Percentiles rank a stretch among this genome's conserved stretches.
phyloP scores from a whole-genome alignment of 495 filamentous ascomycete species.

The Chlorociboria aeruginascens region DNA sequence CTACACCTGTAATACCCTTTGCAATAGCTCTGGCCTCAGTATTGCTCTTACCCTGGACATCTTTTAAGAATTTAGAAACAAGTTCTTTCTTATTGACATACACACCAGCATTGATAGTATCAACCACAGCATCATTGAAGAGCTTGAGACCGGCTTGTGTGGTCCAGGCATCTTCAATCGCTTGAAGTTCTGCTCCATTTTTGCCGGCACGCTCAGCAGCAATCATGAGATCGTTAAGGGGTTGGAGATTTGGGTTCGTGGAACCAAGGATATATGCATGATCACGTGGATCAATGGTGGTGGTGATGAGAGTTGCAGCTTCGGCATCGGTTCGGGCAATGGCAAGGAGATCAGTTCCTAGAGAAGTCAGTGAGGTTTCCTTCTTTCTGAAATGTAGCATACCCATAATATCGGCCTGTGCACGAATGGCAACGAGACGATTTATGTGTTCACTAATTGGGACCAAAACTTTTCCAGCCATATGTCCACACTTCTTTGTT shows the following conservation, averaged over 20 bases:
- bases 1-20: conserved; percentile 64
- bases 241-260: conserved; percentile 75
- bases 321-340: conserved; percentile 95
- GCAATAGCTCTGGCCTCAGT: conserved; percentile 73
- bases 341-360: conserved; percentile 71
- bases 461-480: conserved; percentile 97
- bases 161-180: conserved; percentile 84
- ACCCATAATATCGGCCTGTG: conserved; percentile 98
- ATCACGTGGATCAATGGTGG: conserved; percentile 88
- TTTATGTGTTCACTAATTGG: conserved; percentile 98
- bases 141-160: conserved; percentile 76
- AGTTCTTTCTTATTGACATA: conserved; percentile 57
- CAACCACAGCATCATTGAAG: conserved; percentile 80
- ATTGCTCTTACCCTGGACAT: conserved; percentile 72
- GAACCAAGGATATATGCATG: conserved; percentile 84
- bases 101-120: conserved; percentile 54
- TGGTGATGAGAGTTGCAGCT: conserved; percentile 93
- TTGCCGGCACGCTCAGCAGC: conserved; percentile 77
- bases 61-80: conserved; percentile 48
- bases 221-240: conserved; percentile 84
- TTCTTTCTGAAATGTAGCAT: conserved; percentile 13
- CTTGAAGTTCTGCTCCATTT: conserved; percentile 68
- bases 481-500: conserved; percentile 99
- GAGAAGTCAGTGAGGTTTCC: conserved; percentile 5
- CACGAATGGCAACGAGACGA: conserved; percentile 89